phyloP scores from a whole-genome alignment of 805 yeast species.

The Kregervanrija fluxuum region DNA sequence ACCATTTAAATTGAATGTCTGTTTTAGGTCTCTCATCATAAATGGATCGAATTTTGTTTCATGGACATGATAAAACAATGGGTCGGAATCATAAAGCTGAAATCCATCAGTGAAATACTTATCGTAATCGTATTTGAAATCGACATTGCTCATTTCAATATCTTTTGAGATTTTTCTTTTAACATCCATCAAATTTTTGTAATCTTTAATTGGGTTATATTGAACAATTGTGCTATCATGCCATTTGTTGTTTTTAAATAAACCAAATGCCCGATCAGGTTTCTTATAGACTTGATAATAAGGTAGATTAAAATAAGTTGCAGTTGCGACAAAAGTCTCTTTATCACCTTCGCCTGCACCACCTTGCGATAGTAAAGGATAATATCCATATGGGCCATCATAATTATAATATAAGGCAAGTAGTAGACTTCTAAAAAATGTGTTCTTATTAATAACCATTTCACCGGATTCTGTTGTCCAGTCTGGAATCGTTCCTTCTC shows the following conservation, averaged over 20 bases:
- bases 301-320: conserved; percentile 39
- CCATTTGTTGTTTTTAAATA: conserved; percentile 10
- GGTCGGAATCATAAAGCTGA: conserved; percentile 9
- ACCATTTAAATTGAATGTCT: conserved; percentile 18
- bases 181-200: conserved; percentile 9
- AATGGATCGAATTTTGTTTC: conserved; percentile 43
- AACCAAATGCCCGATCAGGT: conserved; percentile 11
- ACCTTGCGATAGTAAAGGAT: conserved; percentile 51
- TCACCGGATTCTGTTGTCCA: conserved; percentile 63
- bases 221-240: conserved; percentile 16
- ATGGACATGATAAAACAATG: conserved; percentile 34
- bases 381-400: conserved; percentile 51
- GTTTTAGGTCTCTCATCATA: conserved; percentile 16
- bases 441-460: conserved; percentile 45
- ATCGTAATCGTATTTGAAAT: conserved; percentile 6
- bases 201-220: conserved; percentile 21
- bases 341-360: conserved; percentile 78
- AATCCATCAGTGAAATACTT: conserved; percentile 2
- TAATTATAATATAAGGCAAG: conserved; percentile 53
- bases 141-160: not conserved
- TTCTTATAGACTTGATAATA: conserved; percentile 45
- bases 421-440: conserved; percentile 47
- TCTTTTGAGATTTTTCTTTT: not conserved
- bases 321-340: conserved; percentile 70
- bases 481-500: conserved; percentile 54